Evolutionary conservation across 805 yeast genomes (phyloP).

Genomic region (Lipomyces kockii): DNA sequence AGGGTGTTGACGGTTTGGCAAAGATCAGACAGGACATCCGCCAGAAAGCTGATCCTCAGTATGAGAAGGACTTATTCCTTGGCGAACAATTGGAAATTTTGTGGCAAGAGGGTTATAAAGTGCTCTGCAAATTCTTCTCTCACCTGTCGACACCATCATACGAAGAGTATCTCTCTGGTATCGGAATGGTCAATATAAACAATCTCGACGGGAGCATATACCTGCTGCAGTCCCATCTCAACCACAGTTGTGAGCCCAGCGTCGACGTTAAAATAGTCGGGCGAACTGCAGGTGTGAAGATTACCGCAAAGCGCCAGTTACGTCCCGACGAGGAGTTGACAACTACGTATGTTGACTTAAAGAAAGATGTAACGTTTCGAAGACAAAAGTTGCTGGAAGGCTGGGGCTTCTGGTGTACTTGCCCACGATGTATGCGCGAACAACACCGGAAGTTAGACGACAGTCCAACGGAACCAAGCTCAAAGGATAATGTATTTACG

Average conservation of each 20-base stretch:
- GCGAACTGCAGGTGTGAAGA: constrained; percentile 60
- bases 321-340: constrained; percentile 68
- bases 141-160: constrained; percentile 45
- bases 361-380: constrained; percentile 63
- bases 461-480: neutral
- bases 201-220: constrained; percentile 68
- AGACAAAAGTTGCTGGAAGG: constrained; percentile 67
- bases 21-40: constrained; percentile 69
- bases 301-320: constrained; percentile 63
- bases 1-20: constrained; percentile 64
- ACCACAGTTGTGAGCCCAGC: constrained; percentile 78
- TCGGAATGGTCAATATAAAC: constrained; percentile 78
- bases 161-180: constrained; percentile 60
- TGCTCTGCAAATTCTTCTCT: constrained; percentile 56
- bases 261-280: constrained; percentile 56
- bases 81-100: constrained; percentile 60
- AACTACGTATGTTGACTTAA: constrained; percentile 72
- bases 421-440: constrained; percentile 68
- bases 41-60: constrained; percentile 59
- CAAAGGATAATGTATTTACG: neutral
- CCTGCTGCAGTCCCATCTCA: constrained; percentile 68
- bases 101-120: constrained; percentile 63
- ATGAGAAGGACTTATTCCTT: constrained; percentile 54
- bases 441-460: constrained; percentile 41
- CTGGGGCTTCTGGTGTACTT: constrained; percentile 79